Evolutionary conservation across 108 stramenopile genomes (phyloP).

Genomic region (Cyclostephanos invisitatus): DNA sequence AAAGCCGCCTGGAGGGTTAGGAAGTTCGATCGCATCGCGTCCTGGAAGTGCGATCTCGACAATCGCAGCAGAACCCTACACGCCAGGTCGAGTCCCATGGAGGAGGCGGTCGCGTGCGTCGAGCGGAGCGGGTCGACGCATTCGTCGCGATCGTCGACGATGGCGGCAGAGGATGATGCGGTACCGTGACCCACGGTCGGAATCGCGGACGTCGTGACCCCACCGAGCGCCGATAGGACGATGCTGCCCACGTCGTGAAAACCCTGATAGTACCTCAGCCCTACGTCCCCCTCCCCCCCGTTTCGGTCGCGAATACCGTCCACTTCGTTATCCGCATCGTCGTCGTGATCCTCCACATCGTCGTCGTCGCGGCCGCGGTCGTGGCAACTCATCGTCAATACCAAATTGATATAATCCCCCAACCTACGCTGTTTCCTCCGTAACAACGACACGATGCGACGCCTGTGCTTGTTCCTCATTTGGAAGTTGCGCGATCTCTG

Average conservation of each 20-base stretch:
- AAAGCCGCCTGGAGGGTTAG: conserved; percentile 62
- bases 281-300: conserved; percentile 11
- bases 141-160: neutral
- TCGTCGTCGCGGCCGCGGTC: neutral
- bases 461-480: conserved; percentile 61
- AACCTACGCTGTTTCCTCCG: conserved; percentile 74
- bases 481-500: conserved; percentile 67
- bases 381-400: conserved; percentile 58
- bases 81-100: conserved; percentile 70
- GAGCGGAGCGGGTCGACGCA: neutral
- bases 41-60: conserved; percentile 66
- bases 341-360: neutral
- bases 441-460: conserved; percentile 46
- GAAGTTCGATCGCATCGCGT: conserved; percentile 66
- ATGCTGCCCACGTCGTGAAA: conserved; percentile 88
- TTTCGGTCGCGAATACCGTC: neutral
- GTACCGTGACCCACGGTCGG: neutral
- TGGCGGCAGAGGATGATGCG: neutral
- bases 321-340: neutral
- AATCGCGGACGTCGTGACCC: conserved; percentile 30
- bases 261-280: conserved; percentile 84
- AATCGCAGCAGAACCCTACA: conserved; percentile 65
- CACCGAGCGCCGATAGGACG: conserved; percentile 69
- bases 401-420: conserved; percentile 77
- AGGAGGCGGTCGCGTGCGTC: conserved; percentile 30